Percentiles rank a stretch among this genome's conserved stretches.
Evolutionary conservation across 225 moss, liverwort and hornwort species (phyloP).

Genomic region (Asterella californica): DNA sequence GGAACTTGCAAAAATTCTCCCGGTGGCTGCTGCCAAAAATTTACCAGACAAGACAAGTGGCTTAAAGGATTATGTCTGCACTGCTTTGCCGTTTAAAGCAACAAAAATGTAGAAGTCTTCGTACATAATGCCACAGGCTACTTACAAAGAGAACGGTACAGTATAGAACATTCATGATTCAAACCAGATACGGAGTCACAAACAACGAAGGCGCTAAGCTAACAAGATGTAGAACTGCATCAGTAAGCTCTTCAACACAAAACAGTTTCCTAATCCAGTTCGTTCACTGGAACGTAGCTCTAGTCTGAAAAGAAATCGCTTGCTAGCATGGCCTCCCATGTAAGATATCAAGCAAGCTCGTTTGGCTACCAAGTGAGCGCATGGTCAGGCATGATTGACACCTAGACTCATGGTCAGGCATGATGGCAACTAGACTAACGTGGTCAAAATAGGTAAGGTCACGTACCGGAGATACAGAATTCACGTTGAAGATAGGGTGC

Average conservation of each 20-base stretch:
- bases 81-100: too few species aligned
- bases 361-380: neutral
- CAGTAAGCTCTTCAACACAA: too few species aligned
- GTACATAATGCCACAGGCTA: too few species aligned
- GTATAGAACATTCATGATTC: too few species aligned
- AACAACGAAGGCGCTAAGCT: too few species aligned
- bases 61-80: neutral
- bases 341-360: neutral
- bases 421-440: neutral
- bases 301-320: neutral
- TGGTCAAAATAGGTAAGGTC: neutral
- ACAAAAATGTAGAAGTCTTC: too few species aligned
- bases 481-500: slow-evolving; percentile 75
- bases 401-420: neutral
- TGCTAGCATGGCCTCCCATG: neutral
- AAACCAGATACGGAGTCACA: too few species aligned
- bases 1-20: neutral
- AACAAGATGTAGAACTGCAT: too few species aligned
- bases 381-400: neutral
- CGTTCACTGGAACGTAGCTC: neutral
- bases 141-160: too few species aligned
- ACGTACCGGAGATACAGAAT: slow-evolving; percentile 35
- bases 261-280: too few species aligned
- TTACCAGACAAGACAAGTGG: neutral
- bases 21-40: too few species aligned